Evolutionary conservation across 1,284 basidiomycete species (phyloP).

Genomic region (Cutaneotrichosporon cyanovorans): DNA sequence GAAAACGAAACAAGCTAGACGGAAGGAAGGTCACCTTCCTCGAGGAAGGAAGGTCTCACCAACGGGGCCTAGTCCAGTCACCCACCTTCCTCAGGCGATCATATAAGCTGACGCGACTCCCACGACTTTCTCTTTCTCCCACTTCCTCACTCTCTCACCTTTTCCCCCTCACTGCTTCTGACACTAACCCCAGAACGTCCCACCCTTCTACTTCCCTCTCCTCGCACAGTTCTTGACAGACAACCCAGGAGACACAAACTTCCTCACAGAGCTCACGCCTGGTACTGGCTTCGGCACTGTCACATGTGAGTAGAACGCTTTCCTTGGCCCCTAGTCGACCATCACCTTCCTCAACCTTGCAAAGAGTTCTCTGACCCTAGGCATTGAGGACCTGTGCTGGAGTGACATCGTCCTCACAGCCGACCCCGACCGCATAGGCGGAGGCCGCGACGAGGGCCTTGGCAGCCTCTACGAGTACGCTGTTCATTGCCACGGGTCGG

Average conservation of each 20-base stretch:
- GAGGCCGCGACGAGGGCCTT: slow-evolving; percentile 28
- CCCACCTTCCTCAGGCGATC: too few species aligned
- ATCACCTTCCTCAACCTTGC: too few species aligned
- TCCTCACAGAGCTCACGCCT: slow-evolving; percentile 33
- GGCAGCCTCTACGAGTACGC: slow-evolving; percentile 32
- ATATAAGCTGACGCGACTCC: too few species aligned
- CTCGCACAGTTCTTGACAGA: slow-evolving; percentile 17
- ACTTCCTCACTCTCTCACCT: too few species aligned
- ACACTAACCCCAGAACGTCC: slow-evolving; percentile 14
- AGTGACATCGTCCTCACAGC: slow-evolving; percentile 29
- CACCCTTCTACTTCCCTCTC: slow-evolving; percentile 17
- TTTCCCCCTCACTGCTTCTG: background rate
- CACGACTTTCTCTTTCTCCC: too few species aligned
- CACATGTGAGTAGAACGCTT: slow-evolving; percentile 28
- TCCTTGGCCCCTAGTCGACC: too few species aligned
- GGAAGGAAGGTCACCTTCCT: too few species aligned
- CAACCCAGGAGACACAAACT: slow-evolving; percentile 32
- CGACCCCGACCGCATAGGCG: slow-evolving; percentile 24
- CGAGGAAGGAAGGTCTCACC: too few species aligned
- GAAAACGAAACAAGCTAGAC: too few species aligned
- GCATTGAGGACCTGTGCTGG: slow-evolving; percentile 42
- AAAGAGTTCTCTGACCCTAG: slow-evolving; percentile 14
- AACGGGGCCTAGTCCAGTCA: too few species aligned
- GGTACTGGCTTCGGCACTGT: slow-evolving; percentile 35
- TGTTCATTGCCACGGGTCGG: slow-evolving; percentile 5